Conservation (phyloP, 1,139 yeast genomes). For the Kodamaea alishanica region DNA sequence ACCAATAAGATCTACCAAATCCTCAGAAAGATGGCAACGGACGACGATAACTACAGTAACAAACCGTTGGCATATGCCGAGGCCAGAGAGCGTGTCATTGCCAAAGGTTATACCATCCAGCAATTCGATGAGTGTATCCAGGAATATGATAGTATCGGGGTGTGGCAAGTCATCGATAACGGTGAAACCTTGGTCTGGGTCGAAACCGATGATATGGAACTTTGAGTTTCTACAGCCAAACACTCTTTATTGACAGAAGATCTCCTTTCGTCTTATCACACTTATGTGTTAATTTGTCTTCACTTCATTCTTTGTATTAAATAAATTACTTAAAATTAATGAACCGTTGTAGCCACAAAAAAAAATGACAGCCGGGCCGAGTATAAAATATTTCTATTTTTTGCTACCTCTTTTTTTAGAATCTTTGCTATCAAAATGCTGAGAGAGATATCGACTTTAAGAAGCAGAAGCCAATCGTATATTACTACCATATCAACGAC, state of each 20-base stretch:
- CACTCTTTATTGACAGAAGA: no score
- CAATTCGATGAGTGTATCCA: slow-evolving; percentile 73
- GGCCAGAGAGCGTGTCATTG: slow-evolving; percentile 66
- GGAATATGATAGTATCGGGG: slow-evolving; percentile 68
- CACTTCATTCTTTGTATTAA: background rate
- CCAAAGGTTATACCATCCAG: slow-evolving; percentile 79
- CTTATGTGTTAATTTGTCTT: background rate
- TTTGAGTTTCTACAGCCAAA: slow-evolving; percentile 10
- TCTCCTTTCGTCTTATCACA: background rate
- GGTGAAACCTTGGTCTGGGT: slow-evolving; percentile 53
- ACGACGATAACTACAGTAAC: slow-evolving; percentile 41
- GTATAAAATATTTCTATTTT: no score
- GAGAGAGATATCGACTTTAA: no score
- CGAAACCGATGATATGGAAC: slow-evolving; percentile 24
- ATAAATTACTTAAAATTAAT: no score
- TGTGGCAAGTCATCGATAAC: slow-evolving; percentile 75
- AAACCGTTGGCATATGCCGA: slow-evolving; percentile 52
- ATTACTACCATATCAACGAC: slow-evolving; percentile 13
- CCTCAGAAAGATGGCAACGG: slow-evolving; percentile 49
- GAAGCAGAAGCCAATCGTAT: slow-evolving; percentile 1
- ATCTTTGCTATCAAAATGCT: slow-evolving; percentile 2
- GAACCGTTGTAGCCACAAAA: no score
- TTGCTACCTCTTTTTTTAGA: background rate
- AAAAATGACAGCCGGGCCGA: no score
- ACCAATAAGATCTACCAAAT: slow-evolving; percentile 61